Percentiles rank a stretch among this genome's conserved stretches.
Conservation (phyloP, 208 protist genomes). For the Balamuthia mandrillaris region DNA sequence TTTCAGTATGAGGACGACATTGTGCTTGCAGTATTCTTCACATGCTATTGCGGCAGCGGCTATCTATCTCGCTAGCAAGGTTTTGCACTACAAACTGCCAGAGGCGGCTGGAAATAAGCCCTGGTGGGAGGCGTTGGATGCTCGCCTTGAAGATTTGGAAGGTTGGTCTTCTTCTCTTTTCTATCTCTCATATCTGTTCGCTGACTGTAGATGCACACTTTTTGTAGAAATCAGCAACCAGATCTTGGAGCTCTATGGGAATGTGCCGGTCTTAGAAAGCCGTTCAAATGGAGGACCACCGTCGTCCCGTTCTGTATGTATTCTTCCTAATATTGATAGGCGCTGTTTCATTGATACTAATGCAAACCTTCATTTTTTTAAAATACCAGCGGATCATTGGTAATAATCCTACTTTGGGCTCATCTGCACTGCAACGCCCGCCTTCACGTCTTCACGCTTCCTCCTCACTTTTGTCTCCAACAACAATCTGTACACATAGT, state of each 20-base stretch:
- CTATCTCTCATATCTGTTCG: not conserved
- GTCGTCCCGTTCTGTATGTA: slow-evolving; percentile 14
- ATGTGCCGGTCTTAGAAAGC: not conserved
- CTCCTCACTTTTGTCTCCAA: too few species aligned
- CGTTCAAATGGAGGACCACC: not conserved
- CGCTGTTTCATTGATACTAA: too few species aligned
- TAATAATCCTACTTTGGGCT: not conserved
- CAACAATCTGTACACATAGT: not conserved
- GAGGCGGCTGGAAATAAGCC: slow-evolving; percentile 5
- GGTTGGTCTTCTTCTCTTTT: not conserved
- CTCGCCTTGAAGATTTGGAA: slow-evolving; percentile 39
- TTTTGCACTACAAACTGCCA: slow-evolving; percentile 28
- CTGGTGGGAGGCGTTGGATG: slow-evolving; percentile 63
- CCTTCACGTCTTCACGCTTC: not conserved
- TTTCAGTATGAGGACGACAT: slow-evolving; percentile 58
- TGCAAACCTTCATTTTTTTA: not conserved
- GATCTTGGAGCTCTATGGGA: slow-evolving; percentile 60
- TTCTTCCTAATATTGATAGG: not conserved
- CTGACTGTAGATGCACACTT: not conserved
- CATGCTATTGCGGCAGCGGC: slow-evolving; percentile 59
- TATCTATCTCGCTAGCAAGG: slow-evolving; percentile 59
- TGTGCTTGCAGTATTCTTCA: slow-evolving; percentile 68
- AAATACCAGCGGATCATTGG: not conserved
- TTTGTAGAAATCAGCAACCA: slow-evolving; percentile 44
- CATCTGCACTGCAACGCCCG: not conserved